A percentile compares a stretch with the other conserved stretches of the same genome.
These are phyloP conservation scores for Tillandsia fasciculata DNA, from an alignment of 176 grass and related monocot genomes.

Conservation along the genomic window DNA sequence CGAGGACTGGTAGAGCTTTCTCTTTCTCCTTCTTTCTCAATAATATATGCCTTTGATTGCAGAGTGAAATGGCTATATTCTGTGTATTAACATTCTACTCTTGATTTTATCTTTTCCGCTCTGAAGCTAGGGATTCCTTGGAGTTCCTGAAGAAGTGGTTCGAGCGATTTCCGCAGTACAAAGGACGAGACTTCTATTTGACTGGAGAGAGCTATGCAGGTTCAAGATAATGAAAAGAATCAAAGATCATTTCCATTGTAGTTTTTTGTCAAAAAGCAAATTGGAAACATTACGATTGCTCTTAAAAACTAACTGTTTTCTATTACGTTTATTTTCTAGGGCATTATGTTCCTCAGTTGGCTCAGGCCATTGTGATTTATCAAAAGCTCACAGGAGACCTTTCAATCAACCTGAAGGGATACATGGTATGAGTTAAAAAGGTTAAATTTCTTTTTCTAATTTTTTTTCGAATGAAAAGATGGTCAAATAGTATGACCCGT, in stretches of 20 bases:
- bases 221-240: constrained; percentile 9
- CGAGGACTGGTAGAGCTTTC: constrained; percentile 57
- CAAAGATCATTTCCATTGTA: constrained; percentile 11
- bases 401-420: constrained; percentile 90
- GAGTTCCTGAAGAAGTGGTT: constrained; percentile 86
- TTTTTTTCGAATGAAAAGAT: background rate
- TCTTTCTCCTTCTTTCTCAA: background rate
- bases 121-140: constrained; percentile 68
- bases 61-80: background rate
- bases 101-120: background rate
- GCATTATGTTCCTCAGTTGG: constrained; percentile 91
- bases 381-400: constrained; percentile 56
- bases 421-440: constrained; percentile 54
- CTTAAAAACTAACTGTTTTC: constrained; percentile 4
- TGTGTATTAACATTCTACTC: background rate
- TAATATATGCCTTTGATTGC: background rate
- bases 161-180: constrained; percentile 83
- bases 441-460: constrained; percentile 1
- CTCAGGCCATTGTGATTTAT: constrained; percentile 82
- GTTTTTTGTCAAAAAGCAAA: constrained; percentile 1
- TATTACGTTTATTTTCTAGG: constrained; percentile 42
- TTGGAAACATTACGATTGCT: background rate
- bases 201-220: constrained; percentile 93
- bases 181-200: constrained; percentile 76
- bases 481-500: background rate